Conservation (phyloP, 768 basidiomycete species). For the Boletellus sp. region DNA sequence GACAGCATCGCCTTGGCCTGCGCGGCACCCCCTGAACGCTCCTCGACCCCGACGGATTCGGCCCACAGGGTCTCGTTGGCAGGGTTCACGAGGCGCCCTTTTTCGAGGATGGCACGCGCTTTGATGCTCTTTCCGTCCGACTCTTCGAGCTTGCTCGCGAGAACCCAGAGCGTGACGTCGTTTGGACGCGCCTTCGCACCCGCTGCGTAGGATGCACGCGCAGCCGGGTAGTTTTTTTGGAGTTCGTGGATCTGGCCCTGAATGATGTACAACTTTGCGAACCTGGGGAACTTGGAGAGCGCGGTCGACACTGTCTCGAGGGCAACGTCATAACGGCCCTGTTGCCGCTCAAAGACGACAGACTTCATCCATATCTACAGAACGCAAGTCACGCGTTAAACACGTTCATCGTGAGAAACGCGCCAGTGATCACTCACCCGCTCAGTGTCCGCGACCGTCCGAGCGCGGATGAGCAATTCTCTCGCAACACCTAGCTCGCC, state of each 20-base stretch:
- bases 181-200: constrained; percentile 88
- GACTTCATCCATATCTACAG: constrained; percentile 98
- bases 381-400: background rate
- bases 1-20: constrained; percentile 90
- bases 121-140: constrained; percentile 89
- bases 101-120: constrained; percentile 85
- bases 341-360: constrained; percentile 90
- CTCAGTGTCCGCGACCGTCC: constrained; percentile 89
- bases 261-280: constrained; percentile 94
- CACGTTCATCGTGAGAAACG: background rate
- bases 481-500: constrained; percentile 83
- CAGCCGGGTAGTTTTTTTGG: constrained; percentile 54
- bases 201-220: constrained; percentile 76
- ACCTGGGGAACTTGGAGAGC: constrained; percentile 80
- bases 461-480: constrained; percentile 82
- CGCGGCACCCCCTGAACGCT: constrained; percentile 72
- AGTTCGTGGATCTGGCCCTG: constrained; percentile 87
- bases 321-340: constrained; percentile 69
- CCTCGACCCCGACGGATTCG: constrained; percentile 88
- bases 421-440: constrained; percentile 49
- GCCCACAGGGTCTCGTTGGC: constrained; percentile 87
- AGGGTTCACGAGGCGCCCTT: constrained; percentile 81
- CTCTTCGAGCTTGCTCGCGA: constrained; percentile 87
- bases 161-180: constrained; percentile 81
- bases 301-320: constrained; percentile 73